Conservation (phyloP, 176 grass and related monocot genomes). For the Hordeum marinum region DNA sequence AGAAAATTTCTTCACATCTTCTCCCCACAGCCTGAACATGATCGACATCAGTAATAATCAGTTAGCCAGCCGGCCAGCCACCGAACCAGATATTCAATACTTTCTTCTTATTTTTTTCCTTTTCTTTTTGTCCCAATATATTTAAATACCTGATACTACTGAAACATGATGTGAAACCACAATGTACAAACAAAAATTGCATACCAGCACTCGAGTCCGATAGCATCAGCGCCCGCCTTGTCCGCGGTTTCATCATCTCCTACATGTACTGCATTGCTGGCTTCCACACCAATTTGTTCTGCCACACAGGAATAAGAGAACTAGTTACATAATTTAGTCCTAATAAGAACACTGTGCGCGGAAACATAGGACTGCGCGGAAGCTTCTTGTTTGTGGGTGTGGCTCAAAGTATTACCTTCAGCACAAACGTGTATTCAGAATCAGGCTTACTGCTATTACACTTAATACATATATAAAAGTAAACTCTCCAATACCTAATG, state of each 20-base stretch:
- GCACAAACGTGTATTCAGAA: background rate
- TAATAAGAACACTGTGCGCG: background rate
- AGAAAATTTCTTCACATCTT: constrained; percentile 63
- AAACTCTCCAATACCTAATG: constrained; percentile 53
- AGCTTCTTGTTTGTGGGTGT: background rate
- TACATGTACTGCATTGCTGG: constrained; percentile 61
- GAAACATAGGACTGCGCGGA: too few species aligned
- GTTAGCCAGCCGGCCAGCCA: background rate
- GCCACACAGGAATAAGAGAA: constrained; percentile 1
- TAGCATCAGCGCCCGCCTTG: constrained; percentile 58
- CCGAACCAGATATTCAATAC: background rate
- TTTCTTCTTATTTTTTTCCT: too few species aligned
- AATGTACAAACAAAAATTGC: background rate
- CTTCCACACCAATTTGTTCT: constrained; percentile 68
- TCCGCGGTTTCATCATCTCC: constrained; percentile 87
- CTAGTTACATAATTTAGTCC: background rate
- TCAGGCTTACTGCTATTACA: background rate
- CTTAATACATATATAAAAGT: background rate
- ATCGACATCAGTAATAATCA: background rate
- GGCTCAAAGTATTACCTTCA: background rate
- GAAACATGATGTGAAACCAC: background rate
- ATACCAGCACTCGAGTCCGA: constrained; percentile 88
- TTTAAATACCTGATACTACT: background rate
- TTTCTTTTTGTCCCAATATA: background rate
- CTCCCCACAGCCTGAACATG: constrained; percentile 72